These are phyloP conservation scores for Acmispon strigosus DNA, from an alignment of 306 rosid genomes.

Conservation along the genomic window DNA sequence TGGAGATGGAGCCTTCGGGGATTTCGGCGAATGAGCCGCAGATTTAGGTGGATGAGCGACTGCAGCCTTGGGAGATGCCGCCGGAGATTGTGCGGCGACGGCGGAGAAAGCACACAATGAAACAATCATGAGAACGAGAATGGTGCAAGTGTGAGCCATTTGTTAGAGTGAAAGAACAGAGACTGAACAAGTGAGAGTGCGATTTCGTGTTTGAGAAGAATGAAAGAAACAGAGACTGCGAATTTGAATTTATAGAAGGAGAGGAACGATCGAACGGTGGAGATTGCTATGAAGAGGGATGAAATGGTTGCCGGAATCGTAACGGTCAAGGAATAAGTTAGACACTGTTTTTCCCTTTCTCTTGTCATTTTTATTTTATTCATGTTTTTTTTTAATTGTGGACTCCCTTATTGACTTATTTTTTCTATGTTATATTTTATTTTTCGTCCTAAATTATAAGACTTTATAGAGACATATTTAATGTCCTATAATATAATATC, in stretches of 20 bases:
- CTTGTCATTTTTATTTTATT: too few species aligned
- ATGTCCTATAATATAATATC: too few species aligned
- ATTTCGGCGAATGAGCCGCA: too few species aligned
- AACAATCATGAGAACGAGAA: background rate
- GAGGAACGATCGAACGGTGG: background rate
- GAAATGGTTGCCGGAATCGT: background rate
- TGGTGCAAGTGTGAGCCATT: constrained; percentile 12
- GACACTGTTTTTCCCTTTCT: too few species aligned
- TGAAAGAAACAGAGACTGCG: background rate
- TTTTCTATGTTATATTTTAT: too few species aligned
- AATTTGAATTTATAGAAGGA: constrained; percentile 2
- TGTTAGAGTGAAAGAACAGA: background rate
- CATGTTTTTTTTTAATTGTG: too few species aligned
- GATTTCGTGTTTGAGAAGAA: background rate
- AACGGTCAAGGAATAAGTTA: constrained; percentile 28
- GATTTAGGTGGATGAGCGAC: background rate
- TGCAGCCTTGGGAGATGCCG: constrained; percentile 3
- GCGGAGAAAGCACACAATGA: constrained; percentile 14
- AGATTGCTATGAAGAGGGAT: background rate
- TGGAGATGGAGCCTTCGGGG: background rate
- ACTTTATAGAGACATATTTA: too few species aligned
- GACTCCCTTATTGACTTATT: too few species aligned
- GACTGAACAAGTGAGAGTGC: background rate
- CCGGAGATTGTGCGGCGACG: constrained; percentile 23
- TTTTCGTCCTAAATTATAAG: too few species aligned